Conservation (phyloP, 2,329 filamentous ascomycete species). For the Verticillium alfalfae region DNA sequence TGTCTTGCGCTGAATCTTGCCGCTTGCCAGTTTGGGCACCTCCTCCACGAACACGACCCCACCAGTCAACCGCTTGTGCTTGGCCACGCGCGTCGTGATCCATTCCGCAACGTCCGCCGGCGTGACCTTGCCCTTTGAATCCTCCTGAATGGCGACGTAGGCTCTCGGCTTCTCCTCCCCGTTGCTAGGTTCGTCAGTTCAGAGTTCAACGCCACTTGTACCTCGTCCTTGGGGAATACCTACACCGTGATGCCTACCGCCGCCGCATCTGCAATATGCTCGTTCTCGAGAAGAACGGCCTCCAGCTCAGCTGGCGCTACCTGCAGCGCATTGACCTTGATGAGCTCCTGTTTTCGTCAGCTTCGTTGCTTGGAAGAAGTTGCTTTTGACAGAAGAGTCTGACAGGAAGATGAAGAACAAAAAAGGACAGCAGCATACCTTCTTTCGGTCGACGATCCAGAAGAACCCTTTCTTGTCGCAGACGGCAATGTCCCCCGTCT, state of each 20-base stretch:
- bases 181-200: conserved; percentile 18
- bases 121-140: conserved; percentile 35
- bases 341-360: conserved; percentile 39
- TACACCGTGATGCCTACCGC: conserved; percentile 46
- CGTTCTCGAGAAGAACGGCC: conserved; percentile 42
- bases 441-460: conserved; percentile 42
- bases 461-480: conserved; percentile 40
- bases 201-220: background rate
- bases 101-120: conserved; percentile 46
- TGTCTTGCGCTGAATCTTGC: conserved; percentile 52
- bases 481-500: conserved; percentile 52
- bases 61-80: conserved; percentile 45
- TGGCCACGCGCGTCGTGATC: conserved; percentile 40
- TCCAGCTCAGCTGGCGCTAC: conserved; percentile 56
- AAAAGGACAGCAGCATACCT: conserved; percentile 21
- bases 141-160: conserved; percentile 44
- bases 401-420: background rate
- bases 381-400: too few species aligned
- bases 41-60: conserved; percentile 50
- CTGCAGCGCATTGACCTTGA: conserved; percentile 54
- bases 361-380: background rate
- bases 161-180: conserved; percentile 47
- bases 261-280: conserved; percentile 48
- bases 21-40: conserved; percentile 50
- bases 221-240: conserved; percentile 10